Evolutionary conservation across 2,329 filamentous ascomycete genomes (phyloP).

Genomic region (Daldinia eschscholtzii): DNA sequence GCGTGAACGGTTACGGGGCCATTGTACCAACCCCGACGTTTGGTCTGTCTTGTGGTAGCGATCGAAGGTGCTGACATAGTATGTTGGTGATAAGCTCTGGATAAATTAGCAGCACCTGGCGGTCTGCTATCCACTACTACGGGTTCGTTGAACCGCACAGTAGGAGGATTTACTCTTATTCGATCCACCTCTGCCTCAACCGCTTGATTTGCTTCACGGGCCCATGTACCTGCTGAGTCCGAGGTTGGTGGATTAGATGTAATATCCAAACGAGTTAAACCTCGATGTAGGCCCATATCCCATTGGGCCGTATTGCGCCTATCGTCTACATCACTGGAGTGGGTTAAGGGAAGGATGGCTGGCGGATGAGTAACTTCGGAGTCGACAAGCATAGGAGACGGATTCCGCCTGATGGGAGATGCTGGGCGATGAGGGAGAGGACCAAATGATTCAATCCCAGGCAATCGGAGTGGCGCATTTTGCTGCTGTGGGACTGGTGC

Average conservation of each 20-base stretch:
- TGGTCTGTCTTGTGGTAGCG: slow-evolving; percentile 69
- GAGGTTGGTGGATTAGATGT: slow-evolving; percentile 61
- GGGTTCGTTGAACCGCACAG: slow-evolving; percentile 68
- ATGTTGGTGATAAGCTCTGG: slow-evolving; percentile 63
- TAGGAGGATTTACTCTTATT: slow-evolving; percentile 59
- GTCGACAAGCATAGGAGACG: slow-evolving; percentile 85
- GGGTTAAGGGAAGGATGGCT: slow-evolving; percentile 50
- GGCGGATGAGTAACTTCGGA: slow-evolving; percentile 57
- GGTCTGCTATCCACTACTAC: slow-evolving; percentile 50
- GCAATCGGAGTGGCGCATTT: slow-evolving; percentile 76
- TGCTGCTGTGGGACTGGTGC: slow-evolving; percentile 64
- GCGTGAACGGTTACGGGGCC: slow-evolving; percentile 58
- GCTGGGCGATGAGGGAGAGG: slow-evolving; percentile 74
- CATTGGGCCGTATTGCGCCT: slow-evolving; percentile 68
- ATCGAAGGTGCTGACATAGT: slow-evolving; percentile 71
- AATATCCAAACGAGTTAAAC: slow-evolving; percentile 76
- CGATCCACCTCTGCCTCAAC: slow-evolving; percentile 68
- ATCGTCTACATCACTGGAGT: slow-evolving; percentile 58
- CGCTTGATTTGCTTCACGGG: slow-evolving; percentile 67
- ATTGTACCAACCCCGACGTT: slow-evolving; percentile 81
- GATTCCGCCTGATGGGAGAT: slow-evolving; percentile 72
- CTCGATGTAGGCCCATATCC: slow-evolving; percentile 75
- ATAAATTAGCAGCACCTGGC: slow-evolving; percentile 24
- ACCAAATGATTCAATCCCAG: slow-evolving; percentile 93
- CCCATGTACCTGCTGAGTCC: slow-evolving; percentile 68